phyloP scores from a whole-genome alignment of 2,329 filamentous ascomycete species.

The Cadophora malorum region DNA sequence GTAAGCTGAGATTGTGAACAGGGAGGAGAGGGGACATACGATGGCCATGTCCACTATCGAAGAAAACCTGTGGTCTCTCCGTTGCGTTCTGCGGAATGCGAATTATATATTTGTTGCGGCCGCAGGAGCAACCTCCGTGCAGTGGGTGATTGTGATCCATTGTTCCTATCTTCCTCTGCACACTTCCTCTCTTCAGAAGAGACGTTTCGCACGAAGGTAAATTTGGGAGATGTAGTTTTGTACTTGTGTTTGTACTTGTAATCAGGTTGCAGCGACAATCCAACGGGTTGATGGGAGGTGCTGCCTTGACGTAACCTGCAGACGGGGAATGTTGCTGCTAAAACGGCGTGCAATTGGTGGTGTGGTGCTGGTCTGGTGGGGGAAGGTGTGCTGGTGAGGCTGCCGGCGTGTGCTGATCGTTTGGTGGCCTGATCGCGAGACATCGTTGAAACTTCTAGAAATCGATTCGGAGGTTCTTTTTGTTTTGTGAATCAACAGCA shows the following conservation, averaged over 20 bases:
- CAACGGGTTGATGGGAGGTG: not conserved
- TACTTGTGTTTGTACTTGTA: not conserved
- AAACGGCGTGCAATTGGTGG: conserved; percentile 3
- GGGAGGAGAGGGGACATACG: conserved; percentile 60
- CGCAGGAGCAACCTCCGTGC: conserved; percentile 82
- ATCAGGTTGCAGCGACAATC: not conserved
- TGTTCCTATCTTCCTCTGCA: not conserved
- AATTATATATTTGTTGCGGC: conserved; percentile 82
- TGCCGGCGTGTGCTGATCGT: not conserved
- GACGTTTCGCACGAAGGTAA: not conserved
- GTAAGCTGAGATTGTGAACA: no score
- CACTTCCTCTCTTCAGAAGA: not conserved
- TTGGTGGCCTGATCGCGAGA: conserved; percentile 13
- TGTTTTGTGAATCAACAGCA: not conserved
- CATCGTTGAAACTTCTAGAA: conserved; percentile 12
- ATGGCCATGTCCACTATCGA: conserved; percentile 57
- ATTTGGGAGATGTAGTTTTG: not conserved
- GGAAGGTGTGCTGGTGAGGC: not conserved
- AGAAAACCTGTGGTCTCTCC: conserved; percentile 71
- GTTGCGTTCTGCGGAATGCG: conserved; percentile 65
- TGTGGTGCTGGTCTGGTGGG: not conserved
- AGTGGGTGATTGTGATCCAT: conserved; percentile 63
- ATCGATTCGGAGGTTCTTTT: not conserved
- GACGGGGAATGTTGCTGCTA: not conserved
- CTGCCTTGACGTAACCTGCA: conserved; percentile 7